Percentiles rank a stretch among this genome's conserved stretches.
These are phyloP conservation scores for Huntiella savannae DNA, from an alignment of 2,329 filamentous ascomycete genomes.

Conservation along the genomic window DNA sequence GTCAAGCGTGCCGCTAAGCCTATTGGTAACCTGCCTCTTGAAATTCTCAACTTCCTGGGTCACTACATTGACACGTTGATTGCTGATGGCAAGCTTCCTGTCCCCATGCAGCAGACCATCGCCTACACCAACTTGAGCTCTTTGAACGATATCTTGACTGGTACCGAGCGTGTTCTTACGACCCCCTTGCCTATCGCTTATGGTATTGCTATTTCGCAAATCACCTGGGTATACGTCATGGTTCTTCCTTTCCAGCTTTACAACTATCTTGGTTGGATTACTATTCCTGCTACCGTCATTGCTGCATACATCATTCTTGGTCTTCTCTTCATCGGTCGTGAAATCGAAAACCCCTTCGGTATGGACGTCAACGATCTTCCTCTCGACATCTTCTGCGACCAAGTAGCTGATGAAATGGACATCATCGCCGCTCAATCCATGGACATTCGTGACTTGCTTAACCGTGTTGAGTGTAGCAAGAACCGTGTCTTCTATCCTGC, in stretches of 20 bases:
- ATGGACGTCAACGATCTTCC: constrained; percentile 68
- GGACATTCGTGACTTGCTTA: constrained; percentile 18
- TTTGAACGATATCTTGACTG: constrained; percentile 54
- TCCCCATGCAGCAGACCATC: constrained; percentile 40
- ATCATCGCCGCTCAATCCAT: constrained; percentile 38
- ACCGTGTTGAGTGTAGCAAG: constrained; percentile 18
- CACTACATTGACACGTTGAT: constrained; percentile 45
- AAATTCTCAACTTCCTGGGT: constrained; percentile 56
- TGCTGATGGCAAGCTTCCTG: constrained; percentile 31
- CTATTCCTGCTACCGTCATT: constrained; percentile 55
- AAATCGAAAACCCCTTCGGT: constrained; percentile 75
- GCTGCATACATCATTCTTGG: constrained; percentile 71
- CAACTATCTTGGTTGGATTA: constrained; percentile 44
- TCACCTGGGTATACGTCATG: constrained; percentile 69
- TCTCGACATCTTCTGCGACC: constrained; percentile 56
- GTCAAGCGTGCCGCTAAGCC: constrained; percentile 56
- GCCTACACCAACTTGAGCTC: constrained; percentile 40
- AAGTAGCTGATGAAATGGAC: constrained; percentile 56
- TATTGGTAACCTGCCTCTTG: constrained; percentile 65
- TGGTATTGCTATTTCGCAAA: constrained; percentile 67
- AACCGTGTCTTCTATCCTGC: constrained; percentile 41
- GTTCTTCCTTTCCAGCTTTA: constrained; percentile 68
- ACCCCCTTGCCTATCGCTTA: constrained; percentile 72
- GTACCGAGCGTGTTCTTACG: constrained; percentile 59
- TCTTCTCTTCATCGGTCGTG: constrained; percentile 52